These are phyloP conservation scores for Eucalyptus cloeziana DNA, from an alignment of 345 rosid genomes.

Conservation along the genomic window DNA sequence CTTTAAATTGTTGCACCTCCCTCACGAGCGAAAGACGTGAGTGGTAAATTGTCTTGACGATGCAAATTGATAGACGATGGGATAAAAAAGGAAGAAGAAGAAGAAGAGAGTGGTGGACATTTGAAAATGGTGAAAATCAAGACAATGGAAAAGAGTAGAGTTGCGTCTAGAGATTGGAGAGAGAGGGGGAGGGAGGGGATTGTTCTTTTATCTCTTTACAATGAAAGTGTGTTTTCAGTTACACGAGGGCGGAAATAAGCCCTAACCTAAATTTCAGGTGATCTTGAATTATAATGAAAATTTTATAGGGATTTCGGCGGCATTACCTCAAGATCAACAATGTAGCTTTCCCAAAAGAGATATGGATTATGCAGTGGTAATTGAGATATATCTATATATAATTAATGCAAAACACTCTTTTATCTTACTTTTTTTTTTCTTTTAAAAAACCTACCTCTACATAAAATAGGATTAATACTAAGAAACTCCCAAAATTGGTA, in stretches of 20 bases:
- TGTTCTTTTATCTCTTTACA: not conserved
- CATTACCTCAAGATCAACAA: not conserved
- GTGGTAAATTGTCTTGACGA: not conserved
- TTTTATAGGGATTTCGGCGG: not conserved
- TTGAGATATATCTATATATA: not conserved
- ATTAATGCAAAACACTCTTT: not conserved
- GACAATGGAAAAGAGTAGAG: not conserved
- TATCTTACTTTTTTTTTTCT: no score
- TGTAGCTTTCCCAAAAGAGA: not conserved
- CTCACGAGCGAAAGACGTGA: not conserved
- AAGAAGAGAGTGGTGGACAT: not conserved
- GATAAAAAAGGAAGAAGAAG: not conserved
- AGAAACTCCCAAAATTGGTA: no score
- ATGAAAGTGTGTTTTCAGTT: no score
- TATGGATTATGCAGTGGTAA: not conserved
- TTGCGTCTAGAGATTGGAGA: not conserved
- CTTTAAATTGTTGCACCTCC: not conserved
- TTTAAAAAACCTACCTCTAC: not conserved
- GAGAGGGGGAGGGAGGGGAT: rapidly evolving
- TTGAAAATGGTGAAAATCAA: not conserved
- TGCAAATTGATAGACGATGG: not conserved
- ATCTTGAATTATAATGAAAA: not conserved
- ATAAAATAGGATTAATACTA: no score
- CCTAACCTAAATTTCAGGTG: not conserved
- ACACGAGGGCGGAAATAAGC: no score